These are phyloP conservation scores for Pyrenopolyporus hunteri DNA, from an alignment of 495 filamentous ascomycete genomes.

Conservation along the genomic window DNA sequence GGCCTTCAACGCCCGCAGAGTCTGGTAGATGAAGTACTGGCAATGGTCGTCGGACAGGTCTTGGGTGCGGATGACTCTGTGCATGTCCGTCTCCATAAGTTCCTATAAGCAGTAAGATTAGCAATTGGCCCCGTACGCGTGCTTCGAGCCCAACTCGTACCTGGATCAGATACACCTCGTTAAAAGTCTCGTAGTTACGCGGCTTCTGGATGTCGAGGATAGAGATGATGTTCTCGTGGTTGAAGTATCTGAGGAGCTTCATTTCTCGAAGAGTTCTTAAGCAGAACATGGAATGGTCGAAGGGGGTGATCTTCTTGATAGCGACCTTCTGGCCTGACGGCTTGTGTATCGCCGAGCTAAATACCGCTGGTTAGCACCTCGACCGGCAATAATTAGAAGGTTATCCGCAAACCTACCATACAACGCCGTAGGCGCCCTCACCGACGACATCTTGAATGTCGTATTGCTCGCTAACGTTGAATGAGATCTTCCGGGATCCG, in stretches of 20 bases:
- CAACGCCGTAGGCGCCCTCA: constrained; percentile 98
- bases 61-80: constrained; percentile 98
- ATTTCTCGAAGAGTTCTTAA: constrained; percentile 96
- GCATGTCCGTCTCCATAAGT: constrained; percentile 99
- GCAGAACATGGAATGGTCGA: constrained; percentile 99
- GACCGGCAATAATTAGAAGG: background rate
- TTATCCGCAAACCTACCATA: constrained; percentile 72
- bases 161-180: constrained; percentile 98
- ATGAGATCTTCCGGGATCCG: constrained; percentile 94
- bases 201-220: constrained; percentile 99
- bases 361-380: constrained; percentile 37
- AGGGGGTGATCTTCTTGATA: constrained; percentile 99
- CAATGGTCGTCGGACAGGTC: constrained; percentile 98
- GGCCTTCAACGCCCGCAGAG: constrained; percentile 94
- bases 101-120: constrained; percentile 66
- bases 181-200: constrained; percentile 92
- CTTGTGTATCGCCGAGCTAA: constrained; percentile 95
- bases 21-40: constrained; percentile 99
- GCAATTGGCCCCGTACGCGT: background rate
- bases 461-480: constrained; percentile 99
- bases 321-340: constrained; percentile 98
- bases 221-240: constrained; percentile 99
- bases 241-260: constrained; percentile 99
- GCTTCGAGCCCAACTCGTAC: constrained; percentile 53
- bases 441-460: constrained; percentile 99